Base-by-base conservation (phyloP, 73 alveolate species). In the Paramecium biaurelia region DNA sequence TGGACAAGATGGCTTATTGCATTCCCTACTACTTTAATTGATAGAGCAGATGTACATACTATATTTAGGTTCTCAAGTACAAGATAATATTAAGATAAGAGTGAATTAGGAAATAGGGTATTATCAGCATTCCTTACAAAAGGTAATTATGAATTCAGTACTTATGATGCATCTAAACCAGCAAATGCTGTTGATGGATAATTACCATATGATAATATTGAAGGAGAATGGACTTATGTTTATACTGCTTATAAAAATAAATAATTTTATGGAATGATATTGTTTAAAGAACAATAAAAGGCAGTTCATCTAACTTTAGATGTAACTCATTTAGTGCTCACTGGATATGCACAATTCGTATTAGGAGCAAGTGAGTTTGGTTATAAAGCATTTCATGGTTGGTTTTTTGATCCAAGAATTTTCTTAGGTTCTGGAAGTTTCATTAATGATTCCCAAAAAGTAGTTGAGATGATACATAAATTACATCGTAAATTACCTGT, bases 1-100 rank as follows among this genome's bases (percentile, higher is more conserved):
- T 76, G 89, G 89, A 76, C 89, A 32, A 76, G 89, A 76, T 76
- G 89, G 89, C 47, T 76, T 18, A 38, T 20, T 37, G 89, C 57
- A 15, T 76, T 76, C 70, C 89, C 89, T 6, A 76, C 20, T 42
- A 76, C 70, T 24, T 76, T 76, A 7, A 18, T 23, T 5, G 89
- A 76, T 15, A 76, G 89, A 41, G 42, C 70, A 18, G 89, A 76
- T 37, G 42, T 76, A 11, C 89, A 76, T 41, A 76, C 89, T 21
- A 76, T 76, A 34, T 76, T 76, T 30, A 76, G 89, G 12, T 76
- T 76, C 26, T 32, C 89, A 5, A 21, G 20, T 6, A 37, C 63
- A 15, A 2, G 26, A 76, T 18, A 76, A 38, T 76, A 76, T 42
- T 37, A 35, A 37, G 89, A 76, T 76, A 76, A 76, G 11, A 24